These are phyloP conservation scores for Wickerhamia fluorescens DNA, from an alignment of 805 yeast species.

Conservation along the genomic window DNA sequence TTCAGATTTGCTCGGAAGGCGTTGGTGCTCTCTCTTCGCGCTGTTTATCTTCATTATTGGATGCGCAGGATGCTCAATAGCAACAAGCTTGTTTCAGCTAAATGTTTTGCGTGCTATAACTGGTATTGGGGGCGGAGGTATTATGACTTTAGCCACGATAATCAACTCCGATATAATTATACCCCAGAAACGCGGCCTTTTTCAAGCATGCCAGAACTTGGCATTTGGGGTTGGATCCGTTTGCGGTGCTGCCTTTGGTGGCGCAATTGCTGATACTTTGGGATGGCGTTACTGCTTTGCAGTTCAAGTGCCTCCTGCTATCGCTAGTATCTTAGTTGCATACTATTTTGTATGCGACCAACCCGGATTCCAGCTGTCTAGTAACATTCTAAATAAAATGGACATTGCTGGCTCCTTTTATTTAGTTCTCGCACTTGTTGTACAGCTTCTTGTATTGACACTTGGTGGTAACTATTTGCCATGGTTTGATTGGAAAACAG, in stretches of 20 bases:
- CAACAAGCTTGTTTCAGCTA: constrained; percentile 18
- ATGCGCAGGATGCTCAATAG: constrained; percentile 29
- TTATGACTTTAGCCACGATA: constrained; percentile 30
- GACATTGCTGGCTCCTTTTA: constrained; percentile 28
- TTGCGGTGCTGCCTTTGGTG: constrained; percentile 61
- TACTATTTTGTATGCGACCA: constrained; percentile 21
- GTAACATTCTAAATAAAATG: too few relatives aligned
- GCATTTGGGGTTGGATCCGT: constrained; percentile 43
- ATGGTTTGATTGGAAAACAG: constrained; percentile 8
- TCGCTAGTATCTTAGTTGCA: constrained; percentile 31
- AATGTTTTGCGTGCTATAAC: constrained; percentile 30
- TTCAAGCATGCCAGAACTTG: constrained; percentile 34
- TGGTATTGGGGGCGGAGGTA: constrained; percentile 39
- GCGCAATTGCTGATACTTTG: constrained; percentile 40
- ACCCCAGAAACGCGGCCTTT: constrained; percentile 29
- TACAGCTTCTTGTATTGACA: constrained; percentile 21
- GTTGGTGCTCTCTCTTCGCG: constrained; percentile 28
- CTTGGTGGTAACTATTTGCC: constrained; percentile 15
- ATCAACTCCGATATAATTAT: constrained; percentile 33
- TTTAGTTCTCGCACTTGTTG: constrained; percentile 24
- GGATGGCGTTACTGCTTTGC: constrained; percentile 67
- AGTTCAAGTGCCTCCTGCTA: constrained; percentile 46
- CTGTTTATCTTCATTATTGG: constrained; percentile 25
- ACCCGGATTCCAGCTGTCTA: constrained; percentile 14
- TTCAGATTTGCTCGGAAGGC: constrained; percentile 32